Evolutionary conservation across 768 basidiomycete genomes (phyloP).

Genomic region (Lactifluus hygrophoroides): DNA sequence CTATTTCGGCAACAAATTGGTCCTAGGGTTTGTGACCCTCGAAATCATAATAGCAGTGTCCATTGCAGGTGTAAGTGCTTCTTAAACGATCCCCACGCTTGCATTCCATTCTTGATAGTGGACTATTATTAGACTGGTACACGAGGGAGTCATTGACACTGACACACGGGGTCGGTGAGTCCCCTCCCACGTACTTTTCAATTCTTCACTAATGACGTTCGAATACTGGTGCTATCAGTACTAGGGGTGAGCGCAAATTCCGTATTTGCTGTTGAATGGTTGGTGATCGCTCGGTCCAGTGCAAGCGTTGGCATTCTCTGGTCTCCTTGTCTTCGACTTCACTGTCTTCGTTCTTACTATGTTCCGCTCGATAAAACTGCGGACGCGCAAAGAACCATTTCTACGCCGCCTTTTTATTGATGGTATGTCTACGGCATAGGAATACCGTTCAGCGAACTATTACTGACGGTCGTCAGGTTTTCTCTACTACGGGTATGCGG

Average conservation of each 20-base stretch:
- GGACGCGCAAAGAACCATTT: constrained; percentile 11
- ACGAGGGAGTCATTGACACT: background rate
- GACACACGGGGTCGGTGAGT: background rate
- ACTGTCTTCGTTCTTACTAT: constrained; percentile 20
- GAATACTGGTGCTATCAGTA: background rate
- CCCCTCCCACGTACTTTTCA: background rate
- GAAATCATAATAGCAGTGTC: background rate
- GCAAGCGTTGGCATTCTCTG: constrained; percentile 13
- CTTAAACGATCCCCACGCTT: background rate
- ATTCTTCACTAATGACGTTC: background rate
- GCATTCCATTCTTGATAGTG: background rate
- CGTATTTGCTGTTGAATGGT: background rate
- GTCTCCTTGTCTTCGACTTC: constrained; percentile 18
- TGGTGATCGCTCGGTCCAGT: constrained; percentile 5
- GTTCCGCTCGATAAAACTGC: constrained; percentile 7
- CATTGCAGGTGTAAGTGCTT: background rate
- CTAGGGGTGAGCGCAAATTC: background rate
- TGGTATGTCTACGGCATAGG: constrained; percentile 2
- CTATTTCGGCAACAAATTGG: constrained; percentile 21
- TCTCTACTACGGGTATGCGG: constrained; percentile 12
- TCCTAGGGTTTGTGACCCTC: constrained; percentile 12
- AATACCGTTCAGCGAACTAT: background rate
- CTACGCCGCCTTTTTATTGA: constrained; percentile 4
- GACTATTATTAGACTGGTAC: background rate
- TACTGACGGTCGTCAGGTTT: background rate